phyloP scores from a whole-genome alignment of 2,329 filamentous ascomycete species.

The Pseudofabraea citricarpa region DNA sequence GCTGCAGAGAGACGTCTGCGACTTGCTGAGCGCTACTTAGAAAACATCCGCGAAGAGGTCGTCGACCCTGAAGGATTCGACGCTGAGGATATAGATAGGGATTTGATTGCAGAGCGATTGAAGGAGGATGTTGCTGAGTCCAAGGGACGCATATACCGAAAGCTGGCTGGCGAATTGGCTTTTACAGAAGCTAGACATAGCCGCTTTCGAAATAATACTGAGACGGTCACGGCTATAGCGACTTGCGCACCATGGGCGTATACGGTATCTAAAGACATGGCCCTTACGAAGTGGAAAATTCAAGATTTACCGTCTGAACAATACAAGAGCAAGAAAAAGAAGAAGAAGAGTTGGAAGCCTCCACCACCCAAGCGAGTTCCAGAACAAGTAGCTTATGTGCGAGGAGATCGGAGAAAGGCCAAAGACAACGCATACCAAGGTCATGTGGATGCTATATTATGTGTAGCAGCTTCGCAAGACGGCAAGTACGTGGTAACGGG shows the following conservation, averaged over 20 bases:
- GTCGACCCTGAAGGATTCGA: slow-evolving; percentile 89
- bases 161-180: slow-evolving; percentile 68
- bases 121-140: slow-evolving; percentile 89
- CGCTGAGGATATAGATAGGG: slow-evolving; percentile 86
- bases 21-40: slow-evolving; percentile 86
- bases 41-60: slow-evolving; percentile 80
- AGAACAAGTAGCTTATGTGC: slow-evolving; percentile 56
- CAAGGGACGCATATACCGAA: slow-evolving; percentile 84
- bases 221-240: slow-evolving; percentile 74
- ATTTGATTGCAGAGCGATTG: slow-evolving; percentile 84
- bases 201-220: slow-evolving; percentile 74
- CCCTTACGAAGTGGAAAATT: slow-evolving; percentile 84
- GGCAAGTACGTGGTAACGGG: slow-evolving; percentile 90
- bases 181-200: slow-evolving; percentile 64
- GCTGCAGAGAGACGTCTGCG: slow-evolving; percentile 81
- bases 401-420: slow-evolving; percentile 54
- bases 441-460: slow-evolving; percentile 75
- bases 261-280: slow-evolving; percentile 80
- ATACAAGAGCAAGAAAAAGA: slow-evolving; percentile 45
- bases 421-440: slow-evolving; percentile 66
- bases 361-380: slow-evolving; percentile 56
- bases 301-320: slow-evolving; percentile 59
- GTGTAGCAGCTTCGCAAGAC: slow-evolving; percentile 81
- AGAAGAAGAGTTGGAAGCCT: slow-evolving; percentile 52
- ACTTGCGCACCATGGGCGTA: slow-evolving; percentile 77